phyloP scores from a whole-genome alignment of 257 asterid genomes.

The Solanum tacnaense region DNA sequence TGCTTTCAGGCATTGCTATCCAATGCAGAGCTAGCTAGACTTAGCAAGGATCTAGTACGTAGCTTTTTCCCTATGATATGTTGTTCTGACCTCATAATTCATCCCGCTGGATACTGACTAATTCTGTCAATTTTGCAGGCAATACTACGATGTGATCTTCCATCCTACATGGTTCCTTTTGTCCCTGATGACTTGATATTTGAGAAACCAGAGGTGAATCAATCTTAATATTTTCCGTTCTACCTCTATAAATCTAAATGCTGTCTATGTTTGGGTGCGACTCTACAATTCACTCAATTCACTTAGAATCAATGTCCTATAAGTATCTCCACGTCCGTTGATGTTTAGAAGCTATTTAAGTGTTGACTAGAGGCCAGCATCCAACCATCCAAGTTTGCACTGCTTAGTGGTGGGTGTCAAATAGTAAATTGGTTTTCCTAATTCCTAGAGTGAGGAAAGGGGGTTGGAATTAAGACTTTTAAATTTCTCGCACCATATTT shows the following conservation, averaged over 20 bases:
- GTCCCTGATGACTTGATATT: constrained; percentile 53
- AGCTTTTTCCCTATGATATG: neutral
- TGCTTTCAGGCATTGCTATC: constrained; percentile 53
- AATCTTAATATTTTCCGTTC: neutral
- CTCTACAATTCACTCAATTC: neutral
- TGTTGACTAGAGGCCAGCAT: neutral
- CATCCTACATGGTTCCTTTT: constrained; percentile 90
- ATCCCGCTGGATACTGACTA: neutral
- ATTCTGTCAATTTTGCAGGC: constrained; percentile 40
- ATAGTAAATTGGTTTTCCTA: neutral
- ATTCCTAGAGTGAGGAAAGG: neutral
- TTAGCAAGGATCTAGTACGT: constrained; percentile 74
- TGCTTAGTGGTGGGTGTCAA: neutral
- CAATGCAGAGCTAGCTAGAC: constrained; percentile 79
- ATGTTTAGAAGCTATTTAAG: neutral
- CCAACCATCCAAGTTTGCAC: neutral
- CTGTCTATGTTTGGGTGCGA: neutral
- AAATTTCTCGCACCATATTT: neutral
- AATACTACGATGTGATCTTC: constrained; percentile 86
- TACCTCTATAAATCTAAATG: neutral
- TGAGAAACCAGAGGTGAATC: constrained; percentile 75
- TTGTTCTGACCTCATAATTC: neutral
- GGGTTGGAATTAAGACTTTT: neutral
- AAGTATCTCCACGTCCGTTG: neutral
- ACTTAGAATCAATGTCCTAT: neutral